Evolutionary conservation across 1,139 yeast species (phyloP).

Genomic region (Magnusiomyces magnusii): DNA sequence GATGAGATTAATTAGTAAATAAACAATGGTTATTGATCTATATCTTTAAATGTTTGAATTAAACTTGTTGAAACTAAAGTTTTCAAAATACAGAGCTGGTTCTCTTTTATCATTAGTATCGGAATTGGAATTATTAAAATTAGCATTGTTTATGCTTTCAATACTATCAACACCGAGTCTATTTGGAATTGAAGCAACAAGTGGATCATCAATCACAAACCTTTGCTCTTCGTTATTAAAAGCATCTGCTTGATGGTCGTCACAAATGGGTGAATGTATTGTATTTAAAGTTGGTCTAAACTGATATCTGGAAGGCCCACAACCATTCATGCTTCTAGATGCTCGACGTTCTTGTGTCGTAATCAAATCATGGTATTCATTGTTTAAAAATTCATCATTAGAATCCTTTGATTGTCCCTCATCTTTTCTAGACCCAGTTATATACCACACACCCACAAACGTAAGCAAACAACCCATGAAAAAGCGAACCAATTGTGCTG

Average conservation of each 20-base stretch:
- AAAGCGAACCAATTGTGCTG: slow-evolving; percentile 25
- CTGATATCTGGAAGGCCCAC: neutral
- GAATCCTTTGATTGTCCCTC: too few species aligned
- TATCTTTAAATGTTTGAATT: too few species aligned
- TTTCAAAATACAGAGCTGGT: neutral
- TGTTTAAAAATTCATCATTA: too few species aligned
- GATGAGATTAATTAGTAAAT: too few species aligned
- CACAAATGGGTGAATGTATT: neutral
- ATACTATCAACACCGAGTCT: neutral
- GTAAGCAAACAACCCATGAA: slow-evolving; percentile 35
- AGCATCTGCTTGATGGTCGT: neutral
- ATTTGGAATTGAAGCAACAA: neutral
- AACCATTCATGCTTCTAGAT: too few species aligned
- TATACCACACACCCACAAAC: slow-evolving; percentile 38
- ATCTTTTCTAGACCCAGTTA: slow-evolving; percentile 17
- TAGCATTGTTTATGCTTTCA: too few species aligned
- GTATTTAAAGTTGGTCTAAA: neutral
- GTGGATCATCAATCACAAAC: neutral
- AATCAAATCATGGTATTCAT: too few species aligned
- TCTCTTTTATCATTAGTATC: too few species aligned
- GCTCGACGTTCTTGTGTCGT: too few species aligned
- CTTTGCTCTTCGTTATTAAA: neutral
- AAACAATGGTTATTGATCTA: too few species aligned
- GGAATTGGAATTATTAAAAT: too few species aligned
- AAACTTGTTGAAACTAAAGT: neutral